Percentiles rank a stretch among this genome's conserved stretches.
These are phyloP conservation scores for Aspergillus wentii DNA, from an alignment of 495 filamentous ascomycete genomes.

Conservation along the genomic window DNA sequence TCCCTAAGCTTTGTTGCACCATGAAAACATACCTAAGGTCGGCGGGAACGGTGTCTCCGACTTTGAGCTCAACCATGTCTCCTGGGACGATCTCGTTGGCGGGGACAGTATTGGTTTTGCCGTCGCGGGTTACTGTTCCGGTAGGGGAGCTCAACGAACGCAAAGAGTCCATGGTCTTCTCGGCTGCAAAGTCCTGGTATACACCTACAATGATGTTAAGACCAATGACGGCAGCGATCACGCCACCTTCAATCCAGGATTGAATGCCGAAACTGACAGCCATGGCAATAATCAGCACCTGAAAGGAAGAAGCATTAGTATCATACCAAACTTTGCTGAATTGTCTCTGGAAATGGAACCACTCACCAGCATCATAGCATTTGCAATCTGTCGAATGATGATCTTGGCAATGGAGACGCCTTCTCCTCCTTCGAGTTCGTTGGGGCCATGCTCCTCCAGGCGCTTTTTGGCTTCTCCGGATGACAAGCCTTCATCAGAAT, in stretches of 20 bases:
- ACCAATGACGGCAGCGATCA: slow-evolving; percentile 59
- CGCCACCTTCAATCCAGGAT: slow-evolving; percentile 68
- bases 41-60: slow-evolving; percentile 79
- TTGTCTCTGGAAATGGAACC: too few species aligned
- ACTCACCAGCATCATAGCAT: slow-evolving; percentile 61
- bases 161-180: slow-evolving; percentile 73
- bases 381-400: slow-evolving; percentile 57
- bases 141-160: slow-evolving; percentile 59
- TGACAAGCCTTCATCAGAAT: slow-evolving; percentile 58
- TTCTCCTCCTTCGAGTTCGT: slow-evolving; percentile 55
- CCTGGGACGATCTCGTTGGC: slow-evolving; percentile 56
- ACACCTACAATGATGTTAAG: slow-evolving; percentile 68
- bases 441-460: slow-evolving; percentile 53
- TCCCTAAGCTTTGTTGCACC: too few species aligned
- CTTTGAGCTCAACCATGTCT: slow-evolving; percentile 70
- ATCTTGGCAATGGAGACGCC: slow-evolving; percentile 56
- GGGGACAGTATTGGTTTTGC: slow-evolving; percentile 46
- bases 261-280: slow-evolving; percentile 62
- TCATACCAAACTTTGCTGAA: not conserved
- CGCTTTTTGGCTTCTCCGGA: slow-evolving; percentile 49
- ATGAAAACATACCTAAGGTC: slow-evolving; percentile 46
- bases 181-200: slow-evolving; percentile 65
- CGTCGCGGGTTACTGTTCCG: slow-evolving; percentile 51
- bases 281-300: slow-evolving; percentile 68
- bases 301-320: slow-evolving; percentile 3